phyloP scores from a whole-genome alignment of 2,329 filamentous ascomycete species.

The Pyrenochaeta sp. region DNA sequence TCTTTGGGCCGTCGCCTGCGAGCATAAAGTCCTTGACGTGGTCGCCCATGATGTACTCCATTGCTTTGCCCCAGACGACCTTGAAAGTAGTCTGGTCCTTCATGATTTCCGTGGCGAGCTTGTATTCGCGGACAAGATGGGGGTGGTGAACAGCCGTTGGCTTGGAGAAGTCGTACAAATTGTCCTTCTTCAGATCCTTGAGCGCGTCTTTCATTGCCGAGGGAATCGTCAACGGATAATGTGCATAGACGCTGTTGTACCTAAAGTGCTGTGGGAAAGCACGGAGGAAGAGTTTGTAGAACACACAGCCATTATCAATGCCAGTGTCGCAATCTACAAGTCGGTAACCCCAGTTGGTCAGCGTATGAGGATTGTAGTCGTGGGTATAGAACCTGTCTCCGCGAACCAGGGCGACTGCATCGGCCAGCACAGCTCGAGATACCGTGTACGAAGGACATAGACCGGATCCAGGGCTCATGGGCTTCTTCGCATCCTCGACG shows the following conservation, averaged over 20 bases:
- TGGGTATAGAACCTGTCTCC: constrained; percentile 80
- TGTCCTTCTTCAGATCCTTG: constrained; percentile 69
- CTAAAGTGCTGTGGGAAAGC: constrained; percentile 84
- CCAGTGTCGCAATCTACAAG: constrained; percentile 76
- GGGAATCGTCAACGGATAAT: constrained; percentile 77
- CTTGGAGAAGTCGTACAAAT: constrained; percentile 73
- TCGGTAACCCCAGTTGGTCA: constrained; percentile 86
- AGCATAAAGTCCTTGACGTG: constrained; percentile 66
- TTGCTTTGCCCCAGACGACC: constrained; percentile 68
- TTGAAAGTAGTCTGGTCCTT: constrained; percentile 68
- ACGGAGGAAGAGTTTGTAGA: constrained; percentile 82
- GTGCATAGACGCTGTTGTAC: constrained; percentile 79
- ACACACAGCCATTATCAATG: constrained; percentile 81
- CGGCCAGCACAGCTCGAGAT: constrained; percentile 77
- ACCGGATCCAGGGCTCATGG: constrained; percentile 72
- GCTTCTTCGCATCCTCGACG: constrained; percentile 75
- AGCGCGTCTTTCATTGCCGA: constrained; percentile 76
- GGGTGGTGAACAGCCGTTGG: constrained; percentile 60
- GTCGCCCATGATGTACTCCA: constrained; percentile 69
- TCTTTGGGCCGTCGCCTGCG: constrained; percentile 43
- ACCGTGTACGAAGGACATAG: constrained; percentile 80
- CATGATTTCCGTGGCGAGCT: constrained; percentile 68
- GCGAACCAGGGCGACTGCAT: constrained; percentile 79
- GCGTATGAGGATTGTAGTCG: constrained; percentile 73
- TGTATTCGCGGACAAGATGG: constrained; percentile 66